Evolutionary conservation across 495 filamentous ascomycete genomes (phyloP).

Genomic region (Talaromyces ruber): DNA sequence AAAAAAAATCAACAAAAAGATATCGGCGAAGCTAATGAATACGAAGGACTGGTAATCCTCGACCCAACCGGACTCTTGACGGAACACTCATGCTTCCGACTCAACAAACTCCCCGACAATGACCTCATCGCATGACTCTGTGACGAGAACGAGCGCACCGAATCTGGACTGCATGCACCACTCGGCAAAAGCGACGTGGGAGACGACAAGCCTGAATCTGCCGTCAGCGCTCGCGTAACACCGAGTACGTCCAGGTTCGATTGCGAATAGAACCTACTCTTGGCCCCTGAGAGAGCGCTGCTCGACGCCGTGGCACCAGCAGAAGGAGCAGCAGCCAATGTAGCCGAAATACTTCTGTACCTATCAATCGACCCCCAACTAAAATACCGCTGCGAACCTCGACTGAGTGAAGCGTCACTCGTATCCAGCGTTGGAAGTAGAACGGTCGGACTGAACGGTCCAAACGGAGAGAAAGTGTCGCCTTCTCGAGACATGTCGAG

Average conservation of each 20-base stretch:
- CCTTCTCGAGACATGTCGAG: neutral
- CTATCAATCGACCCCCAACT: neutral
- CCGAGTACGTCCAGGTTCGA: neutral
- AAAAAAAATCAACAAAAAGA: neutral
- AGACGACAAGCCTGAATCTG: neutral
- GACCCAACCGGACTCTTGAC: neutral
- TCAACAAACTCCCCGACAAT: neutral
- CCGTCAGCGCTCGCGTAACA: neutral
- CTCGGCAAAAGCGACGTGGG: neutral
- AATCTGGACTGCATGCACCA: neutral
- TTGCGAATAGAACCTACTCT: conserved; percentile 1
- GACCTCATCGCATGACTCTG: neutral
- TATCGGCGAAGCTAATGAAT: neutral
- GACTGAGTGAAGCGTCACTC: neutral
- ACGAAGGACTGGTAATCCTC: neutral
- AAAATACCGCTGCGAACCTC: neutral
- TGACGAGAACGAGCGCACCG: neutral
- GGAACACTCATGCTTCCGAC: neutral
- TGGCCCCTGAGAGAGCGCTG: neutral
- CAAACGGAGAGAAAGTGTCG: neutral
- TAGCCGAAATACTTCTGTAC: neutral
- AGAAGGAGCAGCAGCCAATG: neutral
- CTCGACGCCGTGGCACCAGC: neutral
- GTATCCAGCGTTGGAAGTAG: neutral
- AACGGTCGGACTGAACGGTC: neutral